Percentiles rank a stretch among this genome's conserved stretches.
Evolutionary conservation across 2,329 filamentous ascomycete genomes (phyloP).

Genomic region (Onygena corvina): DNA sequence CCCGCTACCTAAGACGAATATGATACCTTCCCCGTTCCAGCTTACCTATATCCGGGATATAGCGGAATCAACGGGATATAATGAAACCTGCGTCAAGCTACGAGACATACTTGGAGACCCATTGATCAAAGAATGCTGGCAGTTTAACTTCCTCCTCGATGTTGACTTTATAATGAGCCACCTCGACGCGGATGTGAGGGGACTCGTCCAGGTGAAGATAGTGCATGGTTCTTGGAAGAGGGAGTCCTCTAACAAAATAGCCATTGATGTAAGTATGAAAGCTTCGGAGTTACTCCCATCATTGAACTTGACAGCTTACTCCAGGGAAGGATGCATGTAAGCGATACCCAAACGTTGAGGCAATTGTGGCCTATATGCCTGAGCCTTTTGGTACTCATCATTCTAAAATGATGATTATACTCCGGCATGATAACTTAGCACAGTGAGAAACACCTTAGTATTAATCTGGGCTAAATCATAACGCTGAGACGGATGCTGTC

Average conservation of each 20-base stretch:
- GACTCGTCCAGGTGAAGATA: conserved; percentile 44
- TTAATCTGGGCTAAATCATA: not conserved
- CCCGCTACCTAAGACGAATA: conserved; percentile 6
- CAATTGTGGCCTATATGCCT: conserved; percentile 66
- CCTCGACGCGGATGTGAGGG: conserved; percentile 46
- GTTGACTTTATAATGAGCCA: conserved; percentile 49
- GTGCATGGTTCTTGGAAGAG: conserved; percentile 56
- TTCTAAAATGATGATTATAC: conserved; percentile 74
- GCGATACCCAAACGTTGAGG: conserved; percentile 53
- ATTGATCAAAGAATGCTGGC: conserved; percentile 52
- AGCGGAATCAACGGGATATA: conserved; percentile 40
- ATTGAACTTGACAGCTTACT: too few relatives aligned
- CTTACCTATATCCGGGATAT: conserved; percentile 59
- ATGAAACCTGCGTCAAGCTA: conserved; percentile 55
- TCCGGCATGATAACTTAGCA: conserved; percentile 62
- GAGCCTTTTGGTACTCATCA: conserved; percentile 79
- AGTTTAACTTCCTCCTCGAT: conserved; percentile 46
- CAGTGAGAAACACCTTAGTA: conserved; percentile 36
- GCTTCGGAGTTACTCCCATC: too few relatives aligned
- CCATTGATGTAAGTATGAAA: conserved; percentile 42
- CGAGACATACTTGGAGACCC: conserved; percentile 61
- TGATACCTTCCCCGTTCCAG: conserved; percentile 53
- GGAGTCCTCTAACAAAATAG: conserved; percentile 49
- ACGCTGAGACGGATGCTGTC: not conserved
- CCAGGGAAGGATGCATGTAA: conserved; percentile 46